A percentile compares a stretch with the other conserved stretches of the same genome.
Evolutionary conservation across 2,329 filamentous ascomycete species (phyloP).

Genomic region (Aureobasidium sp.): DNA sequence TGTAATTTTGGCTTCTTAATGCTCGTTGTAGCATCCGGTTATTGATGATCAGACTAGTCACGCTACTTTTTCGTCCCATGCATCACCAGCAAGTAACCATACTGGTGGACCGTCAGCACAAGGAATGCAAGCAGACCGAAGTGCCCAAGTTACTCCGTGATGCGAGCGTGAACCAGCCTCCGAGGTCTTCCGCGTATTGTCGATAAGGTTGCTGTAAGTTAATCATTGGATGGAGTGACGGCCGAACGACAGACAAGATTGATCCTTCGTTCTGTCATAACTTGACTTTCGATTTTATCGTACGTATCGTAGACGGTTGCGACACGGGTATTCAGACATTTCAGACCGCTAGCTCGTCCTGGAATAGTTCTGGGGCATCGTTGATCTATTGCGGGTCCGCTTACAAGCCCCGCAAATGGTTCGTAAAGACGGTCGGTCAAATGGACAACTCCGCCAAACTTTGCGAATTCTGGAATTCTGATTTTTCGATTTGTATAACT

Average conservation of each 20-base stretch:
- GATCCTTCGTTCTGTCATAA: background rate
- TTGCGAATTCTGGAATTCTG: too few species aligned
- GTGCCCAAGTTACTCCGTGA: background rate
- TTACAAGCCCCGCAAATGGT: background rate
- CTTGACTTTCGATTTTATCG: background rate
- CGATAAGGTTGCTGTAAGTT: background rate
- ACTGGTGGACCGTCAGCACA: background rate
- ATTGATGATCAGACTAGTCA: too few species aligned
- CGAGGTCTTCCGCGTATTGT: too few species aligned
- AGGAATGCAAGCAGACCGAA: background rate
- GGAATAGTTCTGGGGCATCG: background rate
- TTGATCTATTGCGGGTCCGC: background rate
- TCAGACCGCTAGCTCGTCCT: background rate
- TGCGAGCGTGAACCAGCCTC: background rate
- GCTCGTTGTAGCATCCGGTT: too few species aligned
- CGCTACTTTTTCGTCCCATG: too few species aligned
- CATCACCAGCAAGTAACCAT: too few species aligned
- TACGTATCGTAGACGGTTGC: background rate
- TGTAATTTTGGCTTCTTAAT: too few species aligned
- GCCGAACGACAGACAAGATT: background rate
- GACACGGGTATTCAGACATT: background rate
- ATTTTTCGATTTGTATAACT: too few species aligned
- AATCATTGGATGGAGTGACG: background rate
- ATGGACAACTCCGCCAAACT: too few species aligned
- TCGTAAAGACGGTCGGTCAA: too few species aligned